These are phyloP conservation scores for Neopestalotiopsis clavispora DNA, from an alignment of 2,329 filamentous ascomycete species.

Conservation along the genomic window DNA sequence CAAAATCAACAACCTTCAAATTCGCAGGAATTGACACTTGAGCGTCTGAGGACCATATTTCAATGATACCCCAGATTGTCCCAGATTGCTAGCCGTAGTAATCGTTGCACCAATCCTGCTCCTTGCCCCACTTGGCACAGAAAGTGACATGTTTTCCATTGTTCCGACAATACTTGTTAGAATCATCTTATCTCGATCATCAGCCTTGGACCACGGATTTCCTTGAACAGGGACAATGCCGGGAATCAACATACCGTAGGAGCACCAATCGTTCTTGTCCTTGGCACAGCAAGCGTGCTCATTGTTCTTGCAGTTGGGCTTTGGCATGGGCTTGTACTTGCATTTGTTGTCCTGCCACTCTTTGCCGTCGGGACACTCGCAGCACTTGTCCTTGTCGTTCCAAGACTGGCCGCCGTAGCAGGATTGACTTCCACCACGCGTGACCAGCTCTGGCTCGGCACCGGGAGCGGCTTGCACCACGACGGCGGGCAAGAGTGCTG, in stretches of 20 bases:
- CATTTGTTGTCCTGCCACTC: slow-evolving; percentile 11
- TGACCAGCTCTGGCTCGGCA: not conserved
- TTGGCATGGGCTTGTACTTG: not conserved
- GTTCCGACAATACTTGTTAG: not conserved
- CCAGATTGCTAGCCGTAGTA: not conserved
- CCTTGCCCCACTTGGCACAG: not conserved
- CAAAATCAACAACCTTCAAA: no score
- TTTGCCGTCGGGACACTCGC: slow-evolving; percentile 12
- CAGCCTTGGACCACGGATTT: not conserved
- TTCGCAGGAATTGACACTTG: no score
- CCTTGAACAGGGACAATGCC: no score
- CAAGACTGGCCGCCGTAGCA: slow-evolving; percentile 7
- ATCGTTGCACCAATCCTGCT: not conserved
- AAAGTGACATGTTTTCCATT: slow-evolving; percentile 7
- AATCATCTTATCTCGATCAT: not conserved
- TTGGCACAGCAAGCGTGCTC: slow-evolving; percentile 12
- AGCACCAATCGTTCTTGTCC: not conserved
- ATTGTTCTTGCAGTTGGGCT: not conserved
- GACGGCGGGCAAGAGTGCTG: not conserved
- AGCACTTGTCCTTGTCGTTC: not conserved
- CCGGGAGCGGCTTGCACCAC: not conserved
- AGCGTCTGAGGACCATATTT: no score
- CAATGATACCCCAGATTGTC: not conserved
- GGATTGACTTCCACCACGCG: not conserved
- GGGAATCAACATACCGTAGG: not conserved